phyloP scores from a whole-genome alignment of 768 basidiomycete species.

The Asterophora parasitica region DNA sequence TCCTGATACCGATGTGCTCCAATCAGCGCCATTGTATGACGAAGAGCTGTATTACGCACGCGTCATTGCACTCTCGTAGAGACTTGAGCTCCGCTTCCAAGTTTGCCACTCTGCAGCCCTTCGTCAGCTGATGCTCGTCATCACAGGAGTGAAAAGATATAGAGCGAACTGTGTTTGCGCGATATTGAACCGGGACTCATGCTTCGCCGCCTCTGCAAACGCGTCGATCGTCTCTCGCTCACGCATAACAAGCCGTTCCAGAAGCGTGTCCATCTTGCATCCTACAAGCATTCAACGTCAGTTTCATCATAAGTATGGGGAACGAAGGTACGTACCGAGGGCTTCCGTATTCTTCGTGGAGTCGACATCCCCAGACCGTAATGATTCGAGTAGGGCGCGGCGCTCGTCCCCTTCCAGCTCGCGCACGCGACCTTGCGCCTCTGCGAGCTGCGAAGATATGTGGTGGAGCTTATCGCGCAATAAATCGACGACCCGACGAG shows the following conservation, averaged over 20 bases:
- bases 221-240: constrained; percentile 26
- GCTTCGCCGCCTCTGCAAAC: constrained; percentile 18
- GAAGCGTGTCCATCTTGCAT: constrained; percentile 19
- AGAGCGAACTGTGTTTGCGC: constrained; percentile 16
- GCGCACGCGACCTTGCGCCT: constrained; percentile 25
- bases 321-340: not conserved
- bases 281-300: constrained; percentile 12
- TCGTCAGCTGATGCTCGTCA: no score
- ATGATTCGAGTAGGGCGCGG: constrained; percentile 15
- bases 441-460: constrained; percentile 28
- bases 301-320: not conserved
- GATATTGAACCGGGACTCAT: constrained; percentile 19
- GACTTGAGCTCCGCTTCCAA: not conserved
- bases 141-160: not conserved
- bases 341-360: not conserved
- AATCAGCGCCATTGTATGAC: not conserved
- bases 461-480: constrained; percentile 35
- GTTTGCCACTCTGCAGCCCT: not conserved
- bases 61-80: not conserved
- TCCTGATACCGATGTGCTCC: not conserved
- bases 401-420: constrained; percentile 34
- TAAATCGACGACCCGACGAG: constrained; percentile 34
- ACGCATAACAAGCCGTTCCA: constrained; percentile 19
- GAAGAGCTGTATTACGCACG: not conserved
- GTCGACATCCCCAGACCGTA: not conserved